Evolutionary conservation across 2,329 filamentous ascomycete genomes (phyloP), one percentile per base, ranked within the genome.

Genomic region (Aspergillus sojae): DNA sequence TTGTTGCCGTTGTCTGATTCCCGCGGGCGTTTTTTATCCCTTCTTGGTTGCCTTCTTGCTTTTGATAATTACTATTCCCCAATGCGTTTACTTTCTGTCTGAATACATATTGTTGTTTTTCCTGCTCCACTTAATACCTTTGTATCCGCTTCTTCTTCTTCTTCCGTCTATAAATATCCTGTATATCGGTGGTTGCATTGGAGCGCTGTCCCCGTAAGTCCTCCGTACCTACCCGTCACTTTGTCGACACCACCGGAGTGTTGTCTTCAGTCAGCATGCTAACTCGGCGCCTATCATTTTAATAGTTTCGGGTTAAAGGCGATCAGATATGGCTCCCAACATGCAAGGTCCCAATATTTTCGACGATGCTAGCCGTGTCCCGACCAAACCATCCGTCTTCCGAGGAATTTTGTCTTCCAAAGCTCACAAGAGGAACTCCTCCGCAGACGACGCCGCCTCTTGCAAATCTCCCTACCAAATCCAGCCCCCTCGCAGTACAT

Each of bases 361-460:
- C 67, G 76, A 78, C 56, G 77, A 80, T 67, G 71, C 75, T 57
- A 73, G 70, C 63, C 74, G 73, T 61, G 64, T 69, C 21, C 72
- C 74, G 12, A 70, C 74, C 46, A 79, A 75, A 62, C 77, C 83
- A 10, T 82, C 81, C 43, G 78, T 83, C 50, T 77, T 88, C 65
- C 84, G 82, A 71, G 83, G 84, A 23, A 81, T 87, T 61, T 82
- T 87, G 68, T 78, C 80, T 23, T 76, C 83, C 57, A 85, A 82
- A 72, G 74, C 75, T 62, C 80, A 85, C 70, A 82, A 80, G 68
- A 80, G 82, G 57, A 80, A 81, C 64, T 79, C 80, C 52, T 83
- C 74, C 6, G 73, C 73, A 7, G 74, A 77, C 57, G 74, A 76
- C 62, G 72, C 69, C 23, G 50, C 70, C 54, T 48, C 66, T 34